Conservation (phyloP, 2,329 filamentous ascomycete genomes). For the Whalleya microplaca region DNA sequence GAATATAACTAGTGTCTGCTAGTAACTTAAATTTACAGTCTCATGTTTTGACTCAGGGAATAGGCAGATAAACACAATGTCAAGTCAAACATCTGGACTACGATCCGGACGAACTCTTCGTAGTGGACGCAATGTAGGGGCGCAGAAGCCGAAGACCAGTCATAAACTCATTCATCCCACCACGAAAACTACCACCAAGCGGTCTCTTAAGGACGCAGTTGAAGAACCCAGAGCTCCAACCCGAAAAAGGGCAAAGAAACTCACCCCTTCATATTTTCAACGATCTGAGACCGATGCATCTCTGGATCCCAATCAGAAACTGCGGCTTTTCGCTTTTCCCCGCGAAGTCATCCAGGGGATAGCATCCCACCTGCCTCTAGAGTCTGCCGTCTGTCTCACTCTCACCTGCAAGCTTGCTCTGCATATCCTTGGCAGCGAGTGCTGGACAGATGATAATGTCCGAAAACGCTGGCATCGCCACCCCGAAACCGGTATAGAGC, state of each 20-base stretch:
- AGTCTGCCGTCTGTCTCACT: background rate
- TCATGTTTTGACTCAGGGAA: no score
- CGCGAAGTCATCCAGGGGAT: background rate
- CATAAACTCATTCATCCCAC: background rate
- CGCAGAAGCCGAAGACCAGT: background rate
- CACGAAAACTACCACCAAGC: background rate
- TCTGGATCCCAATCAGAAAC: background rate
- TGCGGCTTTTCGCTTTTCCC: background rate
- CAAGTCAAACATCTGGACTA: no score
- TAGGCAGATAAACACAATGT: no score
- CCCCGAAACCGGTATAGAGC: background rate
- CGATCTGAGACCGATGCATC: background rate
- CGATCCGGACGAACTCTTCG: background rate
- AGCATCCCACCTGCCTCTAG: background rate
- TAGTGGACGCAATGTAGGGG: background rate
- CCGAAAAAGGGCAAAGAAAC: background rate
- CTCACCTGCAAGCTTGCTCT: conserved; percentile 3
- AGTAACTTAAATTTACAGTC: no score
- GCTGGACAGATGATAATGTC: background rate
- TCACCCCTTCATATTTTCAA: background rate
- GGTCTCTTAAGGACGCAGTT: no score
- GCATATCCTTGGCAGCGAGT: background rate
- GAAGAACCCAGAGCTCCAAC: background rate
- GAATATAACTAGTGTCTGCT: no score
- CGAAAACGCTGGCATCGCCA: background rate